Evolutionary conservation across 1,284 basidiomycete species (phyloP).

Genomic region (Phenoliferia sp.): DNA sequence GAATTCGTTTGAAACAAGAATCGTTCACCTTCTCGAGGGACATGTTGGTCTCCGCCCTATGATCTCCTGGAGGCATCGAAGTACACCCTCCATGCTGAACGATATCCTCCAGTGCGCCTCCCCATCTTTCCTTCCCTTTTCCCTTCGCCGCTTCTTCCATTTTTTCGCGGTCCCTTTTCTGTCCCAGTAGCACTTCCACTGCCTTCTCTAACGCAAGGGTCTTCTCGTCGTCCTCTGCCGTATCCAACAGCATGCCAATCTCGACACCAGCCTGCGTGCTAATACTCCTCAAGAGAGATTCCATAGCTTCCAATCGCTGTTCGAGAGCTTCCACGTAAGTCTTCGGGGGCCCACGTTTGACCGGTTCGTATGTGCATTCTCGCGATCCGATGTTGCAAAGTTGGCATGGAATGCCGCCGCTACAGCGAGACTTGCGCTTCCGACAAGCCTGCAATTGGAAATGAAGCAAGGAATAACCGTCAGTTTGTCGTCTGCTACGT

Average conservation of each 20-base stretch:
- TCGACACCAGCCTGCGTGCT: background rate
- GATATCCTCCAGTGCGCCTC: conserved; percentile 5
- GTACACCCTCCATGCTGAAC: background rate
- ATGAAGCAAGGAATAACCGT: too few species aligned
- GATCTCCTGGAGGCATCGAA: background rate
- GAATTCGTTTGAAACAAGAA: background rate
- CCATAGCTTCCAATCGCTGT: conserved; percentile 63
- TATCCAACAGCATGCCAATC: background rate
- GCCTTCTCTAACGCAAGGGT: background rate
- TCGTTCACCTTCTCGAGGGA: background rate
- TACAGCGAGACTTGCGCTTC: background rate
- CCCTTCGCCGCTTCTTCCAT: background rate
- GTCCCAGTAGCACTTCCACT: background rate
- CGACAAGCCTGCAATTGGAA: background rate
- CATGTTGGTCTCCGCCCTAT: background rate
- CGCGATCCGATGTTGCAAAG: background rate
- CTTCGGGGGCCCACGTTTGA: conserved; percentile 73
- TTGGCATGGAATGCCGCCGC: background rate
- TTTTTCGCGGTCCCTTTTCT: background rate
- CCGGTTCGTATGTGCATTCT: background rate
- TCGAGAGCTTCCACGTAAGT: conserved; percentile 69
- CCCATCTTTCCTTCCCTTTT: conserved; percentile 9
- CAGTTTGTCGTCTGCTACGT: background rate
- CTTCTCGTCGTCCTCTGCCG: background rate
- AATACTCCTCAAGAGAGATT: conserved; percentile 48